Percentiles rank a stretch among this genome's conserved stretches.
Evolutionary conservation across 129 eudicot species (phyloP).

Genomic region (Flaveria linearis): DNA sequence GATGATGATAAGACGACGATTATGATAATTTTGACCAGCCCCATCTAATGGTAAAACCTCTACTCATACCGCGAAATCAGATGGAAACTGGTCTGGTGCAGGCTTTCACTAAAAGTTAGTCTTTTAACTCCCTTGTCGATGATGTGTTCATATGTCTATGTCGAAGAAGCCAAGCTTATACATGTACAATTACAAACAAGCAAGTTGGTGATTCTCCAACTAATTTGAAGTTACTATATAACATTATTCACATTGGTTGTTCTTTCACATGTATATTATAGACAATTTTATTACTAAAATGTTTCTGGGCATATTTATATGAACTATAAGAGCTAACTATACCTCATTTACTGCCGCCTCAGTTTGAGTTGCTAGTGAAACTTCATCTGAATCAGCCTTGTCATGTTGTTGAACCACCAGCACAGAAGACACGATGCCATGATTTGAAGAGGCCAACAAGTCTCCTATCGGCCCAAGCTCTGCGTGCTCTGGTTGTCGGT

Average conservation of each 20-base stretch:
- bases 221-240: not conserved
- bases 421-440: conserved; percentile 57
- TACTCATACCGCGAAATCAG: conserved; percentile 56
- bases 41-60: conserved; percentile 42
- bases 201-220: conserved; percentile 30
- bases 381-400: conserved; percentile 36
- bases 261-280: not conserved
- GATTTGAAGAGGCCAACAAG: conserved; percentile 54
- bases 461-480: conserved; percentile 78
- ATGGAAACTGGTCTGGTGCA: conserved; percentile 70
- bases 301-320: conserved; percentile 1
- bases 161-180: conserved; percentile 35
- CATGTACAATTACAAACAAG: conserved; percentile 43
- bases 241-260: not conserved
- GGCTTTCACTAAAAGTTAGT: conserved; percentile 63
- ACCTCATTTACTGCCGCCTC: conserved; percentile 36
- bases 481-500: conserved; percentile 54
- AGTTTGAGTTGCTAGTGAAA: conserved; percentile 25
- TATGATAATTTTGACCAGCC: conserved; percentile 56
- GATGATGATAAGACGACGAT: conserved; percentile 77
- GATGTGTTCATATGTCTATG: conserved; percentile 6
- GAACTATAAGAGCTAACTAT: conserved; percentile 10
- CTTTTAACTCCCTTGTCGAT: conserved; percentile 15
- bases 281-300: conserved; percentile 7
- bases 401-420: conserved; percentile 64